Base-by-base conservation (phyloP, 2,329 filamentous ascomycete genomes). In the Xylariaceae sp. region DNA sequence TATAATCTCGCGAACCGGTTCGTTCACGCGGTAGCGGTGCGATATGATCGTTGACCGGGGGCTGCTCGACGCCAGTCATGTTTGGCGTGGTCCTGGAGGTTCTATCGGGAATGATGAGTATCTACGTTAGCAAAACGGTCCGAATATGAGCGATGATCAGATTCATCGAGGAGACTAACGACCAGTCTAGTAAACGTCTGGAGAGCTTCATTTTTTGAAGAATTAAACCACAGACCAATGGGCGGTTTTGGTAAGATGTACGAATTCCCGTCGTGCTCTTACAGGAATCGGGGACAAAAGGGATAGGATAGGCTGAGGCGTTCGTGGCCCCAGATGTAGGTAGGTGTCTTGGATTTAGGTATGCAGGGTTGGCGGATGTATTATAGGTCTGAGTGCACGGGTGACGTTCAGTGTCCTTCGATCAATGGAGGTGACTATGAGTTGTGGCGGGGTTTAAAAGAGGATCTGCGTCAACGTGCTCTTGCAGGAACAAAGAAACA, bases 21-120 rank as follows among this genome's bases (percentile, higher is more conserved):
- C 63, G 62, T 71, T 76, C 63, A 67, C 67, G 58, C 66, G 67
- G 55, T 66, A 67, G 56, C 69, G 71, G 51, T 41, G 70, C 40
- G 69, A 71, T 68, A 56, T 69, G 67, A 57, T 67, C 66, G 58
- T 60, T 37, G 60, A 65, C 62, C 42, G 66, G 64, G 48, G 66
- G 61, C 59, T 66, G 60, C 44, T 60, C 58, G 32, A 47, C 49
- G 47, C 59, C 58, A 47, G 64, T 56, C 62, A 65, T 56, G 47
- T 32, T 53, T 63, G 19, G 58, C 57, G 46, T 34, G 30, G 47
- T 55, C 35, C 40, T 35, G 19, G 26, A 42, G 51, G 48, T 34
- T 42, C 32, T 55, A 8, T 35, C 11, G 43, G 37, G 4, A 29
- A 47, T 35, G 29, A 6, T 7, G 11, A 54, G 7, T 26, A n/a